These are phyloP conservation scores for Trichoderma koningiopsis DNA, from an alignment of 2,329 filamentous ascomycete genomes.

Conservation along the genomic window DNA sequence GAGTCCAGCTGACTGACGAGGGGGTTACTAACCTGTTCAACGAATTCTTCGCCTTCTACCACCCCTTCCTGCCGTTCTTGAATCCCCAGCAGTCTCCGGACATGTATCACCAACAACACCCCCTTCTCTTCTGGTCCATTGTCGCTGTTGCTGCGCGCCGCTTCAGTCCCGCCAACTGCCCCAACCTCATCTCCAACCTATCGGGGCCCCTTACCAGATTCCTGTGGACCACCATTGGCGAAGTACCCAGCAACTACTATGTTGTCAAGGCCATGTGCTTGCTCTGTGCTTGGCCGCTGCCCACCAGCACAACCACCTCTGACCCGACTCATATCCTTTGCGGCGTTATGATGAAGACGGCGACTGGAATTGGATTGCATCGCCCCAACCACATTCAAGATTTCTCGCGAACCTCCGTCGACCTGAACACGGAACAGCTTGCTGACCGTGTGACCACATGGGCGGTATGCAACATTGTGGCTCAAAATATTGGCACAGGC, in stretches of 20 bases:
- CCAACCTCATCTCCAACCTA: constrained; percentile 66
- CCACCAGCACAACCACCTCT: constrained; percentile 76
- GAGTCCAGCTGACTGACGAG: constrained; percentile 65
- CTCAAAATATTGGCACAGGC: constrained; percentile 79
- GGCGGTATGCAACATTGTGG: constrained; percentile 84
- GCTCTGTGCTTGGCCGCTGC: constrained; percentile 79
- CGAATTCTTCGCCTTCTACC: constrained; percentile 75
- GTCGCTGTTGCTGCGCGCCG: constrained; percentile 74
- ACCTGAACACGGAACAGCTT: constrained; percentile 77
- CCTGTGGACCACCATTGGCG: constrained; percentile 75
- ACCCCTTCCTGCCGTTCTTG: constrained; percentile 77
- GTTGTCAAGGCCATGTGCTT: constrained; percentile 81
- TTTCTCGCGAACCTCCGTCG: constrained; percentile 74
- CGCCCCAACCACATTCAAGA: constrained; percentile 81
- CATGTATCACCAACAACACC: constrained; percentile 74
- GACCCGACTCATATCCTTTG: constrained; percentile 82
- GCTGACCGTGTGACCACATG: constrained; percentile 78
- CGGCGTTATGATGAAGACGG: constrained; percentile 84
- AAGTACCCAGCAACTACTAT: constrained; percentile 77
- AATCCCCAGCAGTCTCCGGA: constrained; percentile 68
- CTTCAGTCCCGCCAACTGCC: constrained; percentile 59
- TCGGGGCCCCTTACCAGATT: constrained; percentile 69
- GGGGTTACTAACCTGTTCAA: constrained; percentile 66
- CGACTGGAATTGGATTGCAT: constrained; percentile 80
- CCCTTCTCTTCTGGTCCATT: constrained; percentile 84